Evolutionary conservation across 805 yeast genomes (phyloP).

Genomic region (Suhomyces faveliae): DNA sequence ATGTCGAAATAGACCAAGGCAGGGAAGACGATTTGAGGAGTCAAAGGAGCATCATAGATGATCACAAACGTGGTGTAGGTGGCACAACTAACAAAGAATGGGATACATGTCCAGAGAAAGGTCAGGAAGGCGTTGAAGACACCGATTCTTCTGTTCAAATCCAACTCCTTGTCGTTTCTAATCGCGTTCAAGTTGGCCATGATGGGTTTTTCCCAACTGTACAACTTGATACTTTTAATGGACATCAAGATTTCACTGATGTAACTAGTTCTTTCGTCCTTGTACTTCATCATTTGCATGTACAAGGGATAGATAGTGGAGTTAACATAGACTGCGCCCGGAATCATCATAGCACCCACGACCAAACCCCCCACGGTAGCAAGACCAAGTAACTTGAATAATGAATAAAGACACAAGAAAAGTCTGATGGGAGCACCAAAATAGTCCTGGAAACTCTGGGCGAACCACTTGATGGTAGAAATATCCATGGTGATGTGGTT

Average conservation of each 20-base stretch:
- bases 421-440: constrained; percentile 25
- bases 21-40: constrained; percentile 42
- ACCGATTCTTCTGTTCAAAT: constrained; percentile 28
- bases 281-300: constrained; percentile 30
- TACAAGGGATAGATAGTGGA: constrained; percentile 24
- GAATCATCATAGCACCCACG: constrained; percentile 32
- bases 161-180: constrained; percentile 37
- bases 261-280: constrained; percentile 37
- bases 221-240: constrained; percentile 39
- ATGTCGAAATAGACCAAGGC: constrained; percentile 38
- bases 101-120: constrained; percentile 40
- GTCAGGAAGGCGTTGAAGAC: constrained; percentile 30
- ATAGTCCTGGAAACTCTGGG: constrained; percentile 18
- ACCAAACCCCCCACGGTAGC: constrained; percentile 38
- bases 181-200: constrained; percentile 28
- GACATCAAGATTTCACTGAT: constrained; percentile 39
- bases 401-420: constrained; percentile 26
- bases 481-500: constrained; percentile 34
- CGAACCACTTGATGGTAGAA: constrained; percentile 14
- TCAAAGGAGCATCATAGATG: constrained; percentile 23
- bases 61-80: constrained; percentile 29
- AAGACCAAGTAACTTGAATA: constrained; percentile 33
- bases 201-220: constrained; percentile 45
- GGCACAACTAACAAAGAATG: constrained; percentile 35
- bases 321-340: constrained; percentile 27